Base-by-base conservation (phyloP, 768 basidiomycete genomes). In the Boletus rubropictus region DNA sequence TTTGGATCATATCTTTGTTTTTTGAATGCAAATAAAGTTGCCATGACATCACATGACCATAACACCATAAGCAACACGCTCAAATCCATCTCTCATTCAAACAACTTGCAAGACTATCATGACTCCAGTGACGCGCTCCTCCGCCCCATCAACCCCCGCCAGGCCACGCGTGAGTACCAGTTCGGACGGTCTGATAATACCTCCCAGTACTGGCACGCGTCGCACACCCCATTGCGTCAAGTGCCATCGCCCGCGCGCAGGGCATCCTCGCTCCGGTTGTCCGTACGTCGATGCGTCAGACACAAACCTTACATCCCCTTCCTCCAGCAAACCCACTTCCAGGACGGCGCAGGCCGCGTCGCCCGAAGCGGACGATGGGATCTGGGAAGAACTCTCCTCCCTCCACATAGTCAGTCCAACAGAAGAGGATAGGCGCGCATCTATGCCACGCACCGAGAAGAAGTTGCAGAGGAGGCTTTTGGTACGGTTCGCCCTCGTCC, bases 261-360 rank as follows among this genome's bases (percentile, higher is more conserved):
- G 81, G 0, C 82, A 84, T 57, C 82, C 82, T 15, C 78, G 81
- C 37, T 77, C 77, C 0, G 80, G 81, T 9, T 83, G 82, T 56
- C 79, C 80, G 1, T 73, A 65, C 46, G 62, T 58, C 18, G 69
- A 72, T 36, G 61, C 70, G 32, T 50, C 53, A 0, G 33, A 52
- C 7, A 9, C 34, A n/a, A 55, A 31, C 14, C 57, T 54, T 4
- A 32, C 51, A 4, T 56, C 63, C 6, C 48, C 59, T 9, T 50
- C 55, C 27, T 21, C 49, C 33, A 46, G 32, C 15, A 47, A 42
- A 37, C n/a, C 49, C 17, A 20, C 28, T 14, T 39, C 54, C 41
- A 44, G 18, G 25, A 20, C 22, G 2, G 7, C 46, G 4, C 43
- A 38, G 8, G 14, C 21, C 34, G 32, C 51, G 4, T 11, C 29